Base-by-base conservation (phyloP, 495 filamentous ascomycete species). In the Penicillium cataractarum region DNA sequence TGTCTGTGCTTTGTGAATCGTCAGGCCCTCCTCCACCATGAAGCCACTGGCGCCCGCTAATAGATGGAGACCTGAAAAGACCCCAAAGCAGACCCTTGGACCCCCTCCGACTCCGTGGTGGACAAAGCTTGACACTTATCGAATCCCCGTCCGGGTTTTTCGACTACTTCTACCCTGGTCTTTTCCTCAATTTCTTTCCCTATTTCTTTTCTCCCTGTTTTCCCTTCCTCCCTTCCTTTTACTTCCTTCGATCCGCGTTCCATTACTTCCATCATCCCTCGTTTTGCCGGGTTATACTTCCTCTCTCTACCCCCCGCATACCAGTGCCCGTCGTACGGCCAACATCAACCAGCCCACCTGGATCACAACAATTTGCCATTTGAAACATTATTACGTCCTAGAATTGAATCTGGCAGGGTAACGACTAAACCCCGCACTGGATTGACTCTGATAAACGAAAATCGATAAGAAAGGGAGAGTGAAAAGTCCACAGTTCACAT, bases 271-370 rank as follows among this genome's bases (percentile, higher is more conserved):
- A 39, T 42, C 42, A 56, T 54, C 57, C 57, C 57, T 58, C 57
- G 57, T 58, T 58, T 58, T 27, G 21, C 46, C 6, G n/a, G 35
- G 10, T n/a, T 21, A 54, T 26, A 32, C 40, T 44, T 44, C 40
- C 27, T 6, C 24, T n/a, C 24, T 7, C 19, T 3, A 35, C 58
- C 57, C 57, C 51, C 53, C 35, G 57, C 62, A 64, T 58, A 58
- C 55, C 57, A 58, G 12, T 42, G 32, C 39, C 17, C 42, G 52
- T 65, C 29, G 62, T 49, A 56, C 52, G 26, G 58, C 19, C 57
- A 65, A 60, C 61, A 33, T n/a, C n/a, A n/a, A 22, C 51, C 31
- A 32, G 31, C 51, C 51, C 51, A 53, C 51, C 29, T 24, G 8
- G 31, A 35, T 15, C 51, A 54, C 51, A 50, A 50, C 46, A 32